Conservation (phyloP, 805 yeast species). For the Komagataella ulmi region DNA sequence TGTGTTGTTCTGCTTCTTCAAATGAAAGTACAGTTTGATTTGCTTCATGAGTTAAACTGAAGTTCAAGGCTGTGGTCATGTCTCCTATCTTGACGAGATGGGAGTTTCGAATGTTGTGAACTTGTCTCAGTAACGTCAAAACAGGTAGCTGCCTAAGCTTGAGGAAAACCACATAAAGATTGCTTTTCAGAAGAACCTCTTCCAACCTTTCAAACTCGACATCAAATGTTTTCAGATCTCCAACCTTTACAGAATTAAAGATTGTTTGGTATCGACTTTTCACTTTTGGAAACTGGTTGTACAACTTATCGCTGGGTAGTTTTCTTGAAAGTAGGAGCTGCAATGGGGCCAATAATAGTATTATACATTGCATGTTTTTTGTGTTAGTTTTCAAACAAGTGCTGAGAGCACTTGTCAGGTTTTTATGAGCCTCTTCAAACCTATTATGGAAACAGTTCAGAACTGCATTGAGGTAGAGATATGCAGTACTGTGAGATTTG, state of each 20-base stretch:
- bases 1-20: constrained; percentile 54
- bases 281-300: constrained; percentile 28
- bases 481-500: constrained; percentile 43
- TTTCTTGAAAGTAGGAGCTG: constrained; percentile 32
- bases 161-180: constrained; percentile 47
- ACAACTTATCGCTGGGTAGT: constrained; percentile 29
- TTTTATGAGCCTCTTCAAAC: constrained; percentile 32
- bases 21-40: constrained; percentile 8
- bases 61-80: constrained; percentile 28
- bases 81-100: constrained; percentile 23
- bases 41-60: constrained; percentile 14
- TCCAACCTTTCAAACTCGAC: constrained; percentile 28
- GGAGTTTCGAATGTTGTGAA: constrained; percentile 9
- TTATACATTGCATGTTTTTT: constrained; percentile 29
- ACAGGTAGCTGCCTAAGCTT: constrained; percentile 36
- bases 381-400: constrained; percentile 14
- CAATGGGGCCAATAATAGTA: constrained; percentile 52
- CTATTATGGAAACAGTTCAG: constrained; percentile 55
- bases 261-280: constrained; percentile 29
- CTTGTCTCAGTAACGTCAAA: constrained; percentile 33
- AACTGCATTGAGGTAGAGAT: constrained; percentile 57
- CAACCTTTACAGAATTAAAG: constrained; percentile 33
- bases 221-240: constrained; percentile 44
- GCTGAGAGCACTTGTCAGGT: constrained; percentile 36
- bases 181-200: constrained; percentile 36